Evolutionary conservation across 2,329 filamentous ascomycete genomes (phyloP).

Genomic region (Aspergillus fumigatus): DNA sequence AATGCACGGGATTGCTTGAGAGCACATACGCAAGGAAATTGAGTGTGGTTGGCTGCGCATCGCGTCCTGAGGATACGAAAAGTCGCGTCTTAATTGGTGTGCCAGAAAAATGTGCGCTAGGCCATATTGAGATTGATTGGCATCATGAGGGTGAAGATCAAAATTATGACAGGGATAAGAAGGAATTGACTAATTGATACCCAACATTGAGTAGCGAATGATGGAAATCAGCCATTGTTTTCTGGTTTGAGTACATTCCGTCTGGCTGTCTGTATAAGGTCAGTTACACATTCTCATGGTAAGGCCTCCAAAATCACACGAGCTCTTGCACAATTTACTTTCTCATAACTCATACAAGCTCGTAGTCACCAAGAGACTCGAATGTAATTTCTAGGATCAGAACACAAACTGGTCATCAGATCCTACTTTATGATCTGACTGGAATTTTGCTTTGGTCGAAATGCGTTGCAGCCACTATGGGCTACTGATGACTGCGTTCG

Average conservation of each 20-base stretch:
- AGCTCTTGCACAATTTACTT: background rate
- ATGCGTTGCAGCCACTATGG: background rate
- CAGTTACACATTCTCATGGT: background rate
- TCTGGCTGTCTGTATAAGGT: background rate
- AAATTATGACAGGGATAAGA: background rate
- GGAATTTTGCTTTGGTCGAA: background rate
- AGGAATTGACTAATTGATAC: background rate
- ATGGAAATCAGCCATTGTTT: background rate
- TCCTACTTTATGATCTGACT: background rate
- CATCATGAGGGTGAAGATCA: background rate
- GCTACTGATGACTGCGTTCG: conserved; percentile 2
- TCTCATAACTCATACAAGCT: background rate
- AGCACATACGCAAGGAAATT: background rate
- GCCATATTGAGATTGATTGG: conserved; percentile 24
- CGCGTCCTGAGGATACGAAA: conserved; percentile 1
- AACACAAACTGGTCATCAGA: background rate
- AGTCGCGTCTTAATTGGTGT: conserved; percentile 6
- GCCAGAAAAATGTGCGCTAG: conserved; percentile 21
- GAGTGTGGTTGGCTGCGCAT: background rate
- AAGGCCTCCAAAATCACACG: background rate
- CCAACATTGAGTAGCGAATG: background rate
- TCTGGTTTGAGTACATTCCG: background rate
- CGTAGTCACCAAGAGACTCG: background rate
- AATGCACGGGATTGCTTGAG: background rate
- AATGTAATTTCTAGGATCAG: background rate